Conservation (phyloP, 345 rosid genomes). For the Arabidopsis arenosa region DNA sequence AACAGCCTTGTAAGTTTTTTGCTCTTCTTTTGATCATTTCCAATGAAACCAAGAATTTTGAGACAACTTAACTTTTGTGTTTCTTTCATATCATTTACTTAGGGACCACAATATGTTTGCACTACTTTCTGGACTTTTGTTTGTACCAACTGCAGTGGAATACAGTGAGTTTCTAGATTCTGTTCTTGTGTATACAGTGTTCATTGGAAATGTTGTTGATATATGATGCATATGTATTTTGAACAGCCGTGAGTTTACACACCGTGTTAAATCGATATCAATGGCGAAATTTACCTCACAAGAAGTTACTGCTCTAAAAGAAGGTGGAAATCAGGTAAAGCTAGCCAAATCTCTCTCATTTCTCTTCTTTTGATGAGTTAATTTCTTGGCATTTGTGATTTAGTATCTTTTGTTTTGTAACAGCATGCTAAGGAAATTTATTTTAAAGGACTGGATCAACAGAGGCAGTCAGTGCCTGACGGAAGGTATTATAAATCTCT, state of each 20-base stretch:
- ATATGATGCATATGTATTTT: conserved; percentile 22
- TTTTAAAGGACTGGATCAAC: conserved; percentile 90
- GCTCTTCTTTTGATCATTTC: not conserved
- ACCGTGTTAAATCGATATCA: conserved; percentile 91
- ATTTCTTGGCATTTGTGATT: conserved; percentile 18
- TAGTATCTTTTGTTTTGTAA: conserved; percentile 18
- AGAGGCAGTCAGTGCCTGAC: conserved; percentile 74
- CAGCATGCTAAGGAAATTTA: conserved; percentile 88
- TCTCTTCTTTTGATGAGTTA: not conserved
- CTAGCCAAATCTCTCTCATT: not conserved
- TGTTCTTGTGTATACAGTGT: conserved; percentile 17
- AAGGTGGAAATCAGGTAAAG: conserved; percentile 93
- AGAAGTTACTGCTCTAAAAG: conserved; percentile 85
- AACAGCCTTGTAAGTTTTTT: conserved; percentile 71
- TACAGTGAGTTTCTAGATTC: conserved; percentile 67
- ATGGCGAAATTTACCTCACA: conserved; percentile 93
- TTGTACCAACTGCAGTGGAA: conserved; percentile 97
- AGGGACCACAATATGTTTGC: conserved; percentile 99
- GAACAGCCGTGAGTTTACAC: conserved; percentile 91
- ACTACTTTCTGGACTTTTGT: conserved; percentile 94
- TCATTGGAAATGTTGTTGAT: conserved; percentile 13
- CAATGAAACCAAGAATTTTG: not conserved
- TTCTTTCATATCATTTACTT: conserved; percentile 19
- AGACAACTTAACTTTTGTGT: not conserved
- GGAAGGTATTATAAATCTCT: conserved; percentile 72